Base-by-base conservation (phyloP, 345 rosid species). In the Physaria fendleri region DNA sequence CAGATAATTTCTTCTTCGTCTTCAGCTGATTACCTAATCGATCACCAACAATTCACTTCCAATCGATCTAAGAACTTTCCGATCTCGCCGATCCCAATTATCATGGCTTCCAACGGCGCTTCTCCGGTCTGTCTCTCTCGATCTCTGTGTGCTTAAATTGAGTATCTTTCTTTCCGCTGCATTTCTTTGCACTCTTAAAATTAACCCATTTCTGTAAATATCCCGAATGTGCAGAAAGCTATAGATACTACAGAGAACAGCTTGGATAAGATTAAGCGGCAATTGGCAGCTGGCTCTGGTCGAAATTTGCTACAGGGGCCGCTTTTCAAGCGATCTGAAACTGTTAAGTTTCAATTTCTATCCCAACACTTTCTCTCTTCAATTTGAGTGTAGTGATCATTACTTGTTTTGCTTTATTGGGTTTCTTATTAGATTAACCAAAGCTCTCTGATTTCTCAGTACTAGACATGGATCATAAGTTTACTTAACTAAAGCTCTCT, bases 281-380 rank as follows among this genome's bases (percentile, higher is more conserved):
- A 94, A 69, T 56, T 94, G 41, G 93, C 97, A 23, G 82, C 97
- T 6, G 96, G 96, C 73, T 90, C 99, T 38, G 93, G 96, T 42
- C 71, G 96, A 52, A 85, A 78, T 53, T 76, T 90, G 77, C 72
- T 94, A 49, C 97, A 94, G 67, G 99, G 99, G 38, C 99, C 99
- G 2, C 96, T 94, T 64, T 90, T 79, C 59, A 94, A 94, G 82
- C 95, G 99, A 74, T 94, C 97, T 43, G 99, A 94, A 78, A 94
- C 99, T 30, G 99, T 87, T 72, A 22, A 24, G 69, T 14, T 14
- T 65, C 67, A 34, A 23, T 41, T 48, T n/a, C n/a, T n/a, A n/a
- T n/a, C n/a, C n/a, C n/a, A n/a, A n/a, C n/a, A n/a, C 4, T 41
- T 69, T 44, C 1, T 44, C 39, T 61, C 39, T 61, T 53, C 30